A percentile compares a stretch with the other conserved stretches of the same genome.
phyloP scores from a whole-genome alignment of 495 filamentous ascomycete genomes.

The Cercophora scortea region DNA sequence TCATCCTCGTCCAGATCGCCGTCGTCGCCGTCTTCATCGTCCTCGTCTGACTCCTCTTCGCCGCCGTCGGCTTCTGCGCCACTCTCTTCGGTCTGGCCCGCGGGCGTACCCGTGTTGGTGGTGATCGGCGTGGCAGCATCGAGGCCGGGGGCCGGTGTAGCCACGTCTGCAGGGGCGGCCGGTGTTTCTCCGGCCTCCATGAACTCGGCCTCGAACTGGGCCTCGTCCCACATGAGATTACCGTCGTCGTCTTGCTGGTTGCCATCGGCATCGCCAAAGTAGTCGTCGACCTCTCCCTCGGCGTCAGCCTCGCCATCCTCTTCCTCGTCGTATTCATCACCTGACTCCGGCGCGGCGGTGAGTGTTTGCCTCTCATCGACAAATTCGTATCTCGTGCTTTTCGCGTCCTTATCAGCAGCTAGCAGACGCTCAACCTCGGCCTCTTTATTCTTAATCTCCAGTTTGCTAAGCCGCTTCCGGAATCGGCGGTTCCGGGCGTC shows the following conservation, averaged over 20 bases:
- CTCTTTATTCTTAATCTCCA: conserved; percentile 84
- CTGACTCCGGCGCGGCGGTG: conserved; percentile 39
- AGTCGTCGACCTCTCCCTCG: conserved; percentile 50
- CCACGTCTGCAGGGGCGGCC: conserved; percentile 14
- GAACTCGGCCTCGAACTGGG: conserved; percentile 33
- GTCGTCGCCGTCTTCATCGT: conserved; percentile 34
- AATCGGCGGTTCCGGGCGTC: conserved; percentile 81
- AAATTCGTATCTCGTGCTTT: conserved; percentile 49
- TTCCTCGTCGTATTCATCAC: conserved; percentile 51
- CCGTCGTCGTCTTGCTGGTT: conserved; percentile 27
- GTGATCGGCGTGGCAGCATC: conserved; percentile 34
- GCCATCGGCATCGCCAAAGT: conserved; percentile 32
- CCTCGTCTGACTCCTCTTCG: conserved; percentile 34
- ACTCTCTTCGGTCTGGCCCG: conserved; percentile 19
- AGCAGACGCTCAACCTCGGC: conserved; percentile 71
- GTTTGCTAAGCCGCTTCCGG: conserved; percentile 69
- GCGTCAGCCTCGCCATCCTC: conserved; percentile 48
- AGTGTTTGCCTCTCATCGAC: conserved; percentile 54
- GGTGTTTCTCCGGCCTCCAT: conserved; percentile 22
- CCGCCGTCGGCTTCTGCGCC: conserved; percentile 36
- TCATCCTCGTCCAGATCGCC: conserved; percentile 43
- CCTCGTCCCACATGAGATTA: conserved; percentile 16
- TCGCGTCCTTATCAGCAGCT: conserved; percentile 55
- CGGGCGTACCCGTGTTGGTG: conserved; percentile 21
- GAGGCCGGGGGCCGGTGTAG: conserved; percentile 23